phyloP scores from a whole-genome alignment of 345 rosid species.

The Salix caprea region DNA sequence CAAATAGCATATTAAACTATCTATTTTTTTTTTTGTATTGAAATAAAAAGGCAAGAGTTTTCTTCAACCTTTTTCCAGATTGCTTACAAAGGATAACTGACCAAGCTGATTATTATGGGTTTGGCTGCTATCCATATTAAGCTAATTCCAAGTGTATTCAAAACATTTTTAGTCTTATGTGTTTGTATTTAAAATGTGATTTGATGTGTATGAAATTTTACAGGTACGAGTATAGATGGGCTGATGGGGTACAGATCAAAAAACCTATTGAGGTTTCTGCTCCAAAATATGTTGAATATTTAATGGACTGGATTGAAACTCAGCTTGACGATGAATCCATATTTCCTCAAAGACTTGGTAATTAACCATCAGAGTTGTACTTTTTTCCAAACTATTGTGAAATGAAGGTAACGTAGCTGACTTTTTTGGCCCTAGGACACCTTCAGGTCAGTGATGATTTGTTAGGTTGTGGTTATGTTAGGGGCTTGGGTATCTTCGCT shows the following conservation, averaged over 20 bases:
- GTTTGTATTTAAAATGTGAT: constrained; percentile 5
- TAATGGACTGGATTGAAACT: constrained; percentile 97
- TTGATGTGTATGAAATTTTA: constrained; percentile 11
- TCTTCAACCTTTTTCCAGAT: constrained; percentile 2
- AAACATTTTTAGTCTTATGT: background rate
- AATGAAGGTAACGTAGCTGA: background rate
- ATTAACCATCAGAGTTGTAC: constrained; percentile 9
- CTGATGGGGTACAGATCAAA: constrained; percentile 97
- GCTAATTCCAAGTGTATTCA: background rate
- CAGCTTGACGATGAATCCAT: constrained; percentile 96
- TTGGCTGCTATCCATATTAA: background rate
- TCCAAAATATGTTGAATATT: constrained; percentile 95
- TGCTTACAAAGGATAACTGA: background rate
- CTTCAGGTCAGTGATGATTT: no score
- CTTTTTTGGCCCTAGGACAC: background rate
- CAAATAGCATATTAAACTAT: background rate
- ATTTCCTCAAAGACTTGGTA: constrained; percentile 98
- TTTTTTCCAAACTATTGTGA: background rate
- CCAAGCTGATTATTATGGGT: background rate
- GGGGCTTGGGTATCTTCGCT: background rate
- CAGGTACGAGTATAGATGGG: constrained; percentile 99
- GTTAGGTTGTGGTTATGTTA: no score
- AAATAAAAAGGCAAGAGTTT: background rate
- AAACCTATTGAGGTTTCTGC: constrained; percentile 99
- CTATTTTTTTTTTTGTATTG: background rate